These are phyloP conservation scores for Stylonectria norvegica DNA, from an alignment of 2,329 filamentous ascomycete genomes.

Conservation along the genomic window DNA sequence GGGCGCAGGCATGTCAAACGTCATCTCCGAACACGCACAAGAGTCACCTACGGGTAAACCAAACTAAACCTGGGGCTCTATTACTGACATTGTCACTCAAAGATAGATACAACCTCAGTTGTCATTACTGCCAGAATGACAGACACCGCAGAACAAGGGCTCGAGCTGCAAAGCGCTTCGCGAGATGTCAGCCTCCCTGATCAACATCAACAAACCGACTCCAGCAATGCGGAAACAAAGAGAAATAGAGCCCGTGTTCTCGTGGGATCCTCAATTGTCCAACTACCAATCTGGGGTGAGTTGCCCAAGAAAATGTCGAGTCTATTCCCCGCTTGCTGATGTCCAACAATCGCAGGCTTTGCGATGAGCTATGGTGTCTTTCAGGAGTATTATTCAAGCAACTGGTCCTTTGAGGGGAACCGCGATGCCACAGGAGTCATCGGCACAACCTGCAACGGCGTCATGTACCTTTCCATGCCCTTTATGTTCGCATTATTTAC, in stretches of 20 bases:
- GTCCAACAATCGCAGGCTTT: conserved; percentile 6
- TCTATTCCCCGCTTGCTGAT: neutral
- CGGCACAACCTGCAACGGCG: conserved; percentile 16
- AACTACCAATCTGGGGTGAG: conserved; percentile 11
- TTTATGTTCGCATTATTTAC: conserved; percentile 15
- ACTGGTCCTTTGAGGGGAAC: conserved; percentile 9
- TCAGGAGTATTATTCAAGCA: conserved; percentile 14
- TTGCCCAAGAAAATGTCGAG: neutral
- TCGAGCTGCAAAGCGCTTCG: too few species aligned
- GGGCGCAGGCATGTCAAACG: too few species aligned
- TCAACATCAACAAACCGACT: too few species aligned
- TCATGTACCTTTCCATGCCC: conserved; percentile 19
- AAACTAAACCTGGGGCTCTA: too few species aligned
- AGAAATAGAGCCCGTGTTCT: neutral
- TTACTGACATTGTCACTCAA: too few species aligned
- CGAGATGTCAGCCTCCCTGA: too few species aligned
- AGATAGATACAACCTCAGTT: too few species aligned
- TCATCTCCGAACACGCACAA: too few species aligned
- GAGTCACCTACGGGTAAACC: too few species aligned
- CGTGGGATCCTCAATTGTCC: neutral
- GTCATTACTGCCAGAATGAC: too few species aligned
- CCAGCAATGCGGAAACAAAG: too few species aligned
- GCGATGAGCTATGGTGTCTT: conserved; percentile 19
- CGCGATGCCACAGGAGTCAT: conserved; percentile 12
- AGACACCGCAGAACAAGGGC: too few species aligned